Conservation (phyloP, 1,139 yeast species). For the Blastobotrys arbuscula region DNA sequence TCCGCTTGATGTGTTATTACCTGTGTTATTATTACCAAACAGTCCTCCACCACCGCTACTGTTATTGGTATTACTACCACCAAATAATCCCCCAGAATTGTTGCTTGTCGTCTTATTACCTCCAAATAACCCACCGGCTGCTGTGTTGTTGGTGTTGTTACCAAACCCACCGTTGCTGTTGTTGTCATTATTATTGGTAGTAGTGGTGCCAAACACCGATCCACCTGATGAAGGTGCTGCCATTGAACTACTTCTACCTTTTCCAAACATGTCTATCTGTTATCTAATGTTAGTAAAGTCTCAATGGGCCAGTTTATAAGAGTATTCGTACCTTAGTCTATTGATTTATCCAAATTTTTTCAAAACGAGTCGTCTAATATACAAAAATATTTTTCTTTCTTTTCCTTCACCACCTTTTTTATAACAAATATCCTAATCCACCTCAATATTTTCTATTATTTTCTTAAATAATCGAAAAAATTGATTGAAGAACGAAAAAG, state of each 20-base stretch:
- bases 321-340: too few relatives aligned
- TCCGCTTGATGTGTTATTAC: neutral
- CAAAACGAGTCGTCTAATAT: too few relatives aligned
- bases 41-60: conserved; percentile 3
- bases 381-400: too few relatives aligned
- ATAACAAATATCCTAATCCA: too few relatives aligned
- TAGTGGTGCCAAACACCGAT: neutral
- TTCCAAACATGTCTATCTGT: neutral
- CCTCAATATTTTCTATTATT: too few relatives aligned
- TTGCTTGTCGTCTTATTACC: neutral
- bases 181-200: neutral
- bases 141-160: neutral
- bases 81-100: conserved; percentile 2
- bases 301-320: too few relatives aligned
- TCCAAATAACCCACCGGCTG: conserved; percentile 1
- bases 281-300: neutral
- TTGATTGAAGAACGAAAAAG: too few relatives aligned
- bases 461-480: too few relatives aligned
- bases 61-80: neutral
- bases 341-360: too few relatives aligned
- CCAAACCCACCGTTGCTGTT: conserved; percentile 5
- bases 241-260: conserved; percentile 11
- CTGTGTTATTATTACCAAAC: neutral
- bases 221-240: conserved; percentile 9
- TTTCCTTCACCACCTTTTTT: too few relatives aligned